Percentiles rank a stretch among this genome's conserved stretches.
These are phyloP conservation scores for Porcisia deanei DNA, from an alignment of 208 protist genomes.

Conservation along the genomic window DNA sequence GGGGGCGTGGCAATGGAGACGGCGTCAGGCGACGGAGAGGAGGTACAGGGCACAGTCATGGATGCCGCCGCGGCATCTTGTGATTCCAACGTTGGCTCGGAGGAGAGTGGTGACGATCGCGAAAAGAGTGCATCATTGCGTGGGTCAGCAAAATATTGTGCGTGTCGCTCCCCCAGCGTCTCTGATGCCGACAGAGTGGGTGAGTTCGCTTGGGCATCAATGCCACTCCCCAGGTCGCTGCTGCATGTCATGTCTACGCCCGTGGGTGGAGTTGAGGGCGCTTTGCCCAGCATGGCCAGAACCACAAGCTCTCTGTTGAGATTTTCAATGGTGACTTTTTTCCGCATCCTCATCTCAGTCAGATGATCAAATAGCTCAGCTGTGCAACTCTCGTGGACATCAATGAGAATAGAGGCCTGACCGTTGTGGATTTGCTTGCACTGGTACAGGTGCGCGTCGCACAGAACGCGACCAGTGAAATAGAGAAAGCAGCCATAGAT, in stretches of 20 bases:
- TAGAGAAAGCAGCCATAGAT: slow-evolving; percentile 86
- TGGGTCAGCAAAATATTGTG: slow-evolving; percentile 65
- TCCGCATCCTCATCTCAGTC: slow-evolving; percentile 77
- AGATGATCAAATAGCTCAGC: slow-evolving; percentile 61
- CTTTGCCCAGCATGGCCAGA: slow-evolving; percentile 30
- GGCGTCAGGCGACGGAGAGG: not conserved
- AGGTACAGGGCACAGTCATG: not conserved
- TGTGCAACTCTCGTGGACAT: slow-evolving; percentile 48
- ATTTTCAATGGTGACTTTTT: slow-evolving; percentile 68
- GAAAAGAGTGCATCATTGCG: slow-evolving; percentile 49
- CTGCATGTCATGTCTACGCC: not conserved
- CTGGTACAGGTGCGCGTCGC: slow-evolving; percentile 82
- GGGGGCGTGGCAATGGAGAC: not conserved
- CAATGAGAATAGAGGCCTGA: slow-evolving; percentile 53
- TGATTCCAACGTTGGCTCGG: not conserved
- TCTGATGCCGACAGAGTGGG: not conserved
- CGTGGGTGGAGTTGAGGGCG: not conserved
- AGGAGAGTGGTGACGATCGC: not conserved
- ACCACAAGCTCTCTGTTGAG: slow-evolving; percentile 51
- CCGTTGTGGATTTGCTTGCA: slow-evolving; percentile 28
- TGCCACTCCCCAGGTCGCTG: not conserved
- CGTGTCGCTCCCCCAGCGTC: slow-evolving; percentile 18
- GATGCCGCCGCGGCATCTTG: slow-evolving; percentile 1
- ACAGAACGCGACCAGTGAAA: slow-evolving; percentile 78
- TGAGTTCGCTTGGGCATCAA: not conserved